Evolutionary conservation across 2,329 filamentous ascomycete species (phyloP), one percentile per base, ranked within the genome.

Genomic region (Dactylonectria macrodidyma): DNA sequence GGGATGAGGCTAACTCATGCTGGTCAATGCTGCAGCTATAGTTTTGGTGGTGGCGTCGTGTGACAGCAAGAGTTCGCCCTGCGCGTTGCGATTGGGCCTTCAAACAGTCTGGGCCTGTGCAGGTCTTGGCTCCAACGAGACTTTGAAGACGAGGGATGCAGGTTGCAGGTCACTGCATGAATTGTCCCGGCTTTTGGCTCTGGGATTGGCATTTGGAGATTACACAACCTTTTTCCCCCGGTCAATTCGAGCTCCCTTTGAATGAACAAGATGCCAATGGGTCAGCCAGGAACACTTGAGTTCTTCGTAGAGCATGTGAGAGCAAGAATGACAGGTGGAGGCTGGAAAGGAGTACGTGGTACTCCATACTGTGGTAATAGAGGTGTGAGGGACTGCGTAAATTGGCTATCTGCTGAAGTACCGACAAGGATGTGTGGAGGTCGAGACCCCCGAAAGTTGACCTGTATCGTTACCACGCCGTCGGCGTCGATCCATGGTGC

Each of bases 1-100:
- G 58, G 58, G 58, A 34, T 24, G 55, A 67, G 65, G 47, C 68
- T 69, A 76, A 70, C 63, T 66, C 54, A 67, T 75, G 66, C 56
- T 69, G 65, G 66, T 62, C 70, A 59, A 44, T 56, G 55, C 62
- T 71, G 68, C 67, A 73, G 64, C 60, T 34, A 33, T 71, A 65
- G 67, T 64, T 60, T 44, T 59, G 58, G 46, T 65, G 59, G 68
- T 70, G 59, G 67, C 68, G 66, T 52, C 60, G 38, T 67, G 59
- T 70, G 59, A 73, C 67, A 52, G 63, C 56, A 71, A 66, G 51
- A 52, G 62, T 66, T 65, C 52, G 57, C 46, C 62, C 59, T 50
- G 63, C 64, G 68, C 55, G 38, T 50, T 62, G 44, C 55, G 62
- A 61, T 64, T 64, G 64, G 64, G 19, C 19, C 22, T 24, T 44